Evolutionary conservation across 2,329 filamentous ascomycete species (phyloP), one percentile per base, ranked within the genome.

Genomic region (Colletotrichum sp.): DNA sequence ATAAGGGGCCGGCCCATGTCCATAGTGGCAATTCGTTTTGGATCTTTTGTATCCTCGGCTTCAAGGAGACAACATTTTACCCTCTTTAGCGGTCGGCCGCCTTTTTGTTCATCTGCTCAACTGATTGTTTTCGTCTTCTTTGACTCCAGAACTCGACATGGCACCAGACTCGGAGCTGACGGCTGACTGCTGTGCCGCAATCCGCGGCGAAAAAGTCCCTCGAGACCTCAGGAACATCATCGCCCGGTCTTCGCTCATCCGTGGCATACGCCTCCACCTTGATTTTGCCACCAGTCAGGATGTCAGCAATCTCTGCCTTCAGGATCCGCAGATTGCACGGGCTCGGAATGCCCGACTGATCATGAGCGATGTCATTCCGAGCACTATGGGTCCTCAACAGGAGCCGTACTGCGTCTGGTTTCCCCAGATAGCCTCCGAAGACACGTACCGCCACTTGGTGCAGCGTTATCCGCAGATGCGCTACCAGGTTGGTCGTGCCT

Each of bases 401-500:
- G 60, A 80, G 18, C 83, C 82, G 6, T 86, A 86, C 77, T 86
- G 84, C 28, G 1, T 61, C 28, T 61, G 59, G 59, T 32, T 30
- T 13, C 59, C 59, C n/a, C 3, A 61, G 18, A 4, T 61, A n/a
- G 59, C 59, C 28, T n/a, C 26, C 28, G 28, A 61, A 21, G 30
- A 61, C 10, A 61, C 74, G 84, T 85, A 84, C 67, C 82, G 84
- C 6, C 65, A 74, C 9, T 72, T 87, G 30, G 83, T 77, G 12
- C 39, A 68, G 12, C 76, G 75, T 7, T 87, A 83, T 78, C 85
- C 84, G 5, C 34, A 78, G 10, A 81, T 85, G 82, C 48, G 77
- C 16, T 86, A 86, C 68, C 82, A 85, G 39, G 82, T 85, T 24
- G 84, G 80, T 34, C 80, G 84, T 13, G 84, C 84, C 3, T 87